Evolutionary conservation across 2,329 filamentous ascomycete species (phyloP), one percentile per base, ranked within the genome.

Genomic region (Dichotomopilus funicola): DNA sequence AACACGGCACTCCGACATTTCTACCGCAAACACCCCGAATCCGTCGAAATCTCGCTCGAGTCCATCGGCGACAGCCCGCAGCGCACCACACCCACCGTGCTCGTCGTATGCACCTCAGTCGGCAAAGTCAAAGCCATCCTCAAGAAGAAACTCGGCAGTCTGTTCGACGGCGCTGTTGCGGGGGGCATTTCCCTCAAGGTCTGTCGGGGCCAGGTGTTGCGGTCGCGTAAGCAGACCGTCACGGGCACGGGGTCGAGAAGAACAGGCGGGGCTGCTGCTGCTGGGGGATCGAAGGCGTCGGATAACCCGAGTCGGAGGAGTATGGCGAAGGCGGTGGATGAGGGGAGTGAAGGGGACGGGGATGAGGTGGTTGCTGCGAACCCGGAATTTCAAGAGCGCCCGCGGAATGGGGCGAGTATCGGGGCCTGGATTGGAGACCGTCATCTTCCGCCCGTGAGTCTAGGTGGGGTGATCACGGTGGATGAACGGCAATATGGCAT

Each of bases 401-500:
- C 92, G 0, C 72, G 82, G 0, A 96, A 91, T 62, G 92, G 92
- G 1, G 92, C 92, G 6, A 96, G 91, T 44, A 96, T 97, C 57
- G 92, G 92, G 6, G 91, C 91, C 0, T 96, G 89, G 77, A 85
- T 89, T 50, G 87, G 88, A 55, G 83, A 91, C 61, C 85, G 88
- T 45, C 92, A 96, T 66, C 76, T 96, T 2, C 91, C 91, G 5
- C 90, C 92, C 1, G 92, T 95, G 3, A 95, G 90, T 36, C 91
- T 95, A 62, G 92, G 92, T 10, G 92, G 92, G 7, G 79, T 96
- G 4, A 83, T 97, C 42, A 74, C 94, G 36, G 83, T 97, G 1
- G 91, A 97, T 66, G 84, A 88, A 54, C 85, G 87, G 68, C 83
- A 89, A 0, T 94, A 91, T 65, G 92, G 92, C 10, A 94, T 97